These are phyloP conservation scores for Seiridium unicorne DNA, from an alignment of 2,329 filamentous ascomycete genomes.

Conservation along the genomic window DNA sequence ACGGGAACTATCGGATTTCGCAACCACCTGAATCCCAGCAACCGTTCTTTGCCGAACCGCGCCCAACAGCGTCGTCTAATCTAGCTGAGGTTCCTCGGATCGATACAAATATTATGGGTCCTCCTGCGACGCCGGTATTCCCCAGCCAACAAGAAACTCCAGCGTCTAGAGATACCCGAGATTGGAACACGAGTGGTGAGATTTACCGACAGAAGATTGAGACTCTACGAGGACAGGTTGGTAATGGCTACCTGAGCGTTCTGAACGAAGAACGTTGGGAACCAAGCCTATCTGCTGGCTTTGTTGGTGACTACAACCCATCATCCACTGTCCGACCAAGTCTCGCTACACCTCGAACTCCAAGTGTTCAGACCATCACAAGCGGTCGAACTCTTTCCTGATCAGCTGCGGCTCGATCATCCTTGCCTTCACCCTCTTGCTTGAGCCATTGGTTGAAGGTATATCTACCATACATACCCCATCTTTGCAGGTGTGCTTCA, in stretches of 20 bases:
- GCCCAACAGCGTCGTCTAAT: slow-evolving; percentile 25
- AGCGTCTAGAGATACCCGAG: slow-evolving; percentile 36
- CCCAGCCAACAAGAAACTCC: neutral
- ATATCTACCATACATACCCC: neutral
- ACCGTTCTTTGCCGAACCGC: slow-evolving; percentile 27
- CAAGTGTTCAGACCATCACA: slow-evolving; percentile 47
- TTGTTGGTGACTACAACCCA: slow-evolving; percentile 35
- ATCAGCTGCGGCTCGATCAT: slow-evolving; percentile 14
- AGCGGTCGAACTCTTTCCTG: slow-evolving; percentile 52
- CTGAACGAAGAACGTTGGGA: slow-evolving; percentile 76
- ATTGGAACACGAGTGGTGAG: slow-evolving; percentile 71
- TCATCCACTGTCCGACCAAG: slow-evolving; percentile 35
- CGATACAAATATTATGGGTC: slow-evolving; percentile 28
- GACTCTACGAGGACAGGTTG: slow-evolving; percentile 78
- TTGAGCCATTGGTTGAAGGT: slow-evolving; percentile 3
- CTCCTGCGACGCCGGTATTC: neutral
- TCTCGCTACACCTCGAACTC: slow-evolving; percentile 32
- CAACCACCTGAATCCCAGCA: slow-evolving; percentile 37
- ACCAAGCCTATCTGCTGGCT: slow-evolving; percentile 35
- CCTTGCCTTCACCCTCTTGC: neutral
- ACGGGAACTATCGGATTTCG: slow-evolving; percentile 44
- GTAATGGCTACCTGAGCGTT: slow-evolving; percentile 82
- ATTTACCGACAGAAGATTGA: slow-evolving; percentile 87
- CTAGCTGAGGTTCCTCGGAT: slow-evolving; percentile 35
- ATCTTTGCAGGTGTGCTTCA: neutral